Evolutionary conservation across 2,329 filamentous ascomycete species (phyloP).

Genomic region (Trichoderma oligosporum): DNA sequence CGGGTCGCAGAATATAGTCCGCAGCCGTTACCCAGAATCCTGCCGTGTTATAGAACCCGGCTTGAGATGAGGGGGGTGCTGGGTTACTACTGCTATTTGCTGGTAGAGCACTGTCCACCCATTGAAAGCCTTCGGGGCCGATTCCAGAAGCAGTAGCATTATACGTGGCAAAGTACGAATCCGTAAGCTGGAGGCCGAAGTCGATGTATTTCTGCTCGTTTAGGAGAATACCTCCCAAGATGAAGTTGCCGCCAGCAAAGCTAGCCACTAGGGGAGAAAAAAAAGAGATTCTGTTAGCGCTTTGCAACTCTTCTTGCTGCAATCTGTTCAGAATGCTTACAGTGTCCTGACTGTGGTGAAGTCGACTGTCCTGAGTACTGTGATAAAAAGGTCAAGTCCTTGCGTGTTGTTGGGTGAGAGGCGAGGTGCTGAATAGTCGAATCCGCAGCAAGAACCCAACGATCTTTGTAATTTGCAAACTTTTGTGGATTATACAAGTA

Average conservation of each 20-base stretch:
- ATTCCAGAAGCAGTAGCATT: conserved; percentile 63
- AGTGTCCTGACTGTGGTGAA: conserved; percentile 46
- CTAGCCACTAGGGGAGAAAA: conserved; percentile 59
- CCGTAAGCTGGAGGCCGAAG: conserved; percentile 68
- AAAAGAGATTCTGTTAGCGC: neutral
- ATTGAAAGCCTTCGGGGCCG: conserved; percentile 69
- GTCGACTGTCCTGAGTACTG: conserved; percentile 48
- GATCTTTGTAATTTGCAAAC: conserved; percentile 64
- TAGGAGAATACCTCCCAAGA: conserved; percentile 73
- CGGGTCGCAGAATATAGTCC: conserved; percentile 68
- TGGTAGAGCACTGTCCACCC: conserved; percentile 46
- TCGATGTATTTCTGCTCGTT: conserved; percentile 62
- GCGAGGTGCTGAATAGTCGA: conserved; percentile 69
- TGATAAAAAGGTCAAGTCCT: conserved; percentile 70
- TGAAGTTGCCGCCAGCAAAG: conserved; percentile 81
- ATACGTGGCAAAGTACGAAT: conserved; percentile 74
- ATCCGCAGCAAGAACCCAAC: conserved; percentile 72
- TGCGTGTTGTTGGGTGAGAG: conserved; percentile 61
- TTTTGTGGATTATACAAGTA: conserved; percentile 69
- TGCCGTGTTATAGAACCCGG: conserved; percentile 58
- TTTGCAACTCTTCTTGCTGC: no score
- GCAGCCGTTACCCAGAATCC: conserved; percentile 68
- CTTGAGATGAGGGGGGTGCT: conserved; percentile 42
- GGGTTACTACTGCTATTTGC: conserved; percentile 39
- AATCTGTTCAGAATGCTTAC: conserved; percentile 33